These are phyloP conservation scores for Ceratobasidium sp. DNA, from an alignment of 1,284 basidiomycete species.

Conservation along the genomic window DNA sequence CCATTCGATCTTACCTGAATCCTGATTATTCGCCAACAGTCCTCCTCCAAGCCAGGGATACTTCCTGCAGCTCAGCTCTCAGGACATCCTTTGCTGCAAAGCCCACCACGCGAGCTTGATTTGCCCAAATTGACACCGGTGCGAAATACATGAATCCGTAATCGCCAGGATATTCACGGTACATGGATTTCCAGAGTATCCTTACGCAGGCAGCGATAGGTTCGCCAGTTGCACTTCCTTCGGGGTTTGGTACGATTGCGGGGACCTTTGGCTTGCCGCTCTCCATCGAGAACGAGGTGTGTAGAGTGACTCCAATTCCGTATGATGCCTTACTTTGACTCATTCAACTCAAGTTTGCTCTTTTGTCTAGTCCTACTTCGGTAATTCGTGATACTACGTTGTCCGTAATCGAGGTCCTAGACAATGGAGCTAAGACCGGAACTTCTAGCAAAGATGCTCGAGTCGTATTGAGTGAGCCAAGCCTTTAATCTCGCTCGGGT, in stretches of 20 bases:
- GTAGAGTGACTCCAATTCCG: background rate
- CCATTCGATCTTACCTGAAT: background rate
- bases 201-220: constrained; percentile 6
- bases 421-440: constrained; percentile 55
- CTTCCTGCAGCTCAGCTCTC: constrained; percentile 16
- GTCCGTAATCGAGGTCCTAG: constrained; percentile 62
- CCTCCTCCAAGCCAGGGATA: background rate
- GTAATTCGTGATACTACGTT: constrained; percentile 74
- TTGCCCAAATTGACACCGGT: constrained; percentile 16
- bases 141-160: background rate
- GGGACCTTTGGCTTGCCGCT: constrained; percentile 25
- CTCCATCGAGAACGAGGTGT: constrained; percentile 24
- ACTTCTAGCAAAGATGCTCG: constrained; percentile 62
- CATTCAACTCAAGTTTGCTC: constrained; percentile 63
- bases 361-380: constrained; percentile 71
- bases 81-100: constrained; percentile 20
- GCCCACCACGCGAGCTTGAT: constrained; percentile 3
- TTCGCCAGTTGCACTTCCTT: constrained; percentile 12
- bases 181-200: background rate
- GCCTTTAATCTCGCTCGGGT: background rate
- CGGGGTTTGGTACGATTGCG: background rate
- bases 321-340: background rate
- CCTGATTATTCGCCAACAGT: background rate
- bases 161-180: background rate
- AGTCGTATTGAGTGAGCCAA: constrained; percentile 68